Base-by-base conservation (phyloP, 208 protist genomes). In the Leishmania guyanensis region DNA sequence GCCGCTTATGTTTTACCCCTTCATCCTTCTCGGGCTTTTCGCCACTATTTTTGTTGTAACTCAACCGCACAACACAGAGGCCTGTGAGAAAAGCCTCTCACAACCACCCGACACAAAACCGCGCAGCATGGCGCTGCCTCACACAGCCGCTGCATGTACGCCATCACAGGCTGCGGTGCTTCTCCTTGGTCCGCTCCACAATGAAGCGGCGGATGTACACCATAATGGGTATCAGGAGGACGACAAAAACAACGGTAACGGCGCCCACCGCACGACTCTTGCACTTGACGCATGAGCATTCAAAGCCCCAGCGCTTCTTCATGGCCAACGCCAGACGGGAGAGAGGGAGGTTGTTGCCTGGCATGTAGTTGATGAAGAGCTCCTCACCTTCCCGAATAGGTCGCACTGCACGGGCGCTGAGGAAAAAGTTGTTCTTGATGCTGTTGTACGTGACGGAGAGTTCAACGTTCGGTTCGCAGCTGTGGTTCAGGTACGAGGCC, bases 361-460 rank as follows among this genome's bases (percentile, higher is more conserved):
- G 93, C 91, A 97, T 93, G 87, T 97, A 97, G 82, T 93, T 92
- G 51, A 97, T 92, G 79, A 92, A 92, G 5, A 97, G 74, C 81
- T 97, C 93, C 68, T 97, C 91, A 39, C 93, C 93, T 65, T 93
- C 90, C 17, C 86, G 84, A 46, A 97, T 91, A 0, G 93, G 93
- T 17, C 91, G 86, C 50, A 94, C 81, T 5, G 91, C 88, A 29
- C 93, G 90, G 1, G 91, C 93, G 80, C 89, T 93, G 29, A 97
- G 84, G 56, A 91, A 88, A 69, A 97, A 97, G 29, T 89, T 92
- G 69, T 77, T 89, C 82, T 97, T 97, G 36, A 89, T 22, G 77
- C 78, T 91, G 86, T 94, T 94, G 86, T 95, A 95, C 54, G 87
- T 89, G 12, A 95, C 91, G 29, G 86, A 75, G 50, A 97, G 71